Base-by-base conservation (phyloP, 345 rosid genomes). In the Euphorbia peplus region DNA sequence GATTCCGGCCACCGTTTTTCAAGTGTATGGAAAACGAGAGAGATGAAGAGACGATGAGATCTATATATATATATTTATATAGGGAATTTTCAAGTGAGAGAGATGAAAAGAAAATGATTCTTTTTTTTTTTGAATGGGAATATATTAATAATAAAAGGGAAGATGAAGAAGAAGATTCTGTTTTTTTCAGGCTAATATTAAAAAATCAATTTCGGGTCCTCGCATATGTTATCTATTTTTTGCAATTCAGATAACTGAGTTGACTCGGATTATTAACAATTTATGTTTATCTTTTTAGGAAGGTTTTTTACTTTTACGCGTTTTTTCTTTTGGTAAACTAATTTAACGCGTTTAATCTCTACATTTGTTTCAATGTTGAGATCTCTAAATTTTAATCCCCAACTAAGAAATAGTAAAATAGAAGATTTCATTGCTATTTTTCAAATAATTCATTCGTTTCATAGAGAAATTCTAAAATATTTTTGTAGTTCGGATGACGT, bases 141-240 rank as follows among this genome's bases (percentile, higher is more conserved):
- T 18, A 10, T 9, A 16, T 65, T 10, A 30, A 57, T 10, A 30
- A 53, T 59, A 18, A 54, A 29, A 54, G 8, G 13, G 1, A 25
- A 25, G 5, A 18, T 18, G 5, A 65, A 64, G 16, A 15, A 5
- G 56, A 35, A 72, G 63, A 67, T 83, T 85, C 85, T 66, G 71
- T 56, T 47, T 60, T 59, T 67, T 72, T 50, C 16, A 26, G 54
- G 62, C 48, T 73, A 29, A 51, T 44, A 62, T 26, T n/a, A n/a
- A n/a, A n/a, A n/a, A n/a, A n/a, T 69, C 81, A 51, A 51, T 50
- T 29, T 85, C 90, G 89, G 64, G 74, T 81, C 89, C 81, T 80
- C 93, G 93, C 89, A 76, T 88, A 85, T 81, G 74, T 70, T 70
- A 82, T 89, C 84, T 78, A 25, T 28, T 60, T n/a, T 26, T 35